These are phyloP conservation scores for Apophysomyces sp. DNA, from an alignment of 371 early-diverging fungal species.

Conservation along the genomic window DNA sequence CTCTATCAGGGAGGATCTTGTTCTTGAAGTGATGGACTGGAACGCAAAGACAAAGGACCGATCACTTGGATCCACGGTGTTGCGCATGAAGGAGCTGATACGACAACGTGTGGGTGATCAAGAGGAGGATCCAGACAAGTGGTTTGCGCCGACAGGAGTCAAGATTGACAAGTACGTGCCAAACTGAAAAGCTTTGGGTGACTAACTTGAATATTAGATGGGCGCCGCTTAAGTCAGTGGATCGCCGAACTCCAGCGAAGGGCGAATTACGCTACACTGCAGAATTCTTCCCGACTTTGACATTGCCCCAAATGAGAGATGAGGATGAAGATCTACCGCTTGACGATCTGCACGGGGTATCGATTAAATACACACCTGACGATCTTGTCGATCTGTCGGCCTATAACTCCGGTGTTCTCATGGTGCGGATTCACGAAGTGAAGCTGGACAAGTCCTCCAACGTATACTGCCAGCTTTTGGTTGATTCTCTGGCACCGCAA, in stretches of 20 bases:
- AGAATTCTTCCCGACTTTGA: slow-evolving; percentile 65
- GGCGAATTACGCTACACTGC: slow-evolving; percentile 68
- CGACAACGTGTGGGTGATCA: slow-evolving; percentile 40
- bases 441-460: slow-evolving; percentile 18
- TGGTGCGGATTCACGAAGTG: slow-evolving; percentile 43
- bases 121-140: slow-evolving; percentile 31
- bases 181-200: background rate
- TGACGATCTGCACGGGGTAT: slow-evolving; percentile 23
- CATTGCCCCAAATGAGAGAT: slow-evolving; percentile 35
- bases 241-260: slow-evolving; percentile 48
- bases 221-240: slow-evolving; percentile 59
- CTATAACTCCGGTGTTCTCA: slow-evolving; percentile 41
- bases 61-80: slow-evolving; percentile 60
- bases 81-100: slow-evolving; percentile 49
- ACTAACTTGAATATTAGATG: slow-evolving; percentile 45
- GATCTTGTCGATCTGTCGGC: slow-evolving; percentile 36
- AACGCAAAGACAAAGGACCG: slow-evolving; percentile 67
- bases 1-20: slow-evolving; percentile 65
- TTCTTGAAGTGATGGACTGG: slow-evolving; percentile 79
- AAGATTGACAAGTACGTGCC: slow-evolving; percentile 29
- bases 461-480: slow-evolving; percentile 38
- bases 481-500: slow-evolving; percentile 39
- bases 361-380: slow-evolving; percentile 45
- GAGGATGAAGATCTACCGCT: slow-evolving; percentile 14
- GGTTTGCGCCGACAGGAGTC: slow-evolving; percentile 38